A percentile compares a stretch with the other conserved stretches of the same genome.
These are phyloP conservation scores for Piromyces sp. DNA, from an alignment of 192 early-diverging fungal species.

Conservation along the genomic window DNA sequence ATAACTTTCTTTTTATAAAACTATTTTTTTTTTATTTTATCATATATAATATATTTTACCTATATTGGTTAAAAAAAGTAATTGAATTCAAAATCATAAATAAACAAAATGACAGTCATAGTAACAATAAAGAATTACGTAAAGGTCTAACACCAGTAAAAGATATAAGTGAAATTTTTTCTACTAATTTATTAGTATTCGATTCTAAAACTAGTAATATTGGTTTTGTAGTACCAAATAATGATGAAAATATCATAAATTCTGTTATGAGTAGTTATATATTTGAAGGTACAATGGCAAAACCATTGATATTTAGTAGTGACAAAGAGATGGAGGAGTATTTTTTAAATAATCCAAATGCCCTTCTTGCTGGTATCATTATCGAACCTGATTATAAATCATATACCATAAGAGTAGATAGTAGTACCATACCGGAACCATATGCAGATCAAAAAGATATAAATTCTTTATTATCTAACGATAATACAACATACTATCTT, in stretches of 20 bases:
- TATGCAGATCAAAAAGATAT: background rate
- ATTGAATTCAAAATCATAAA: too few relatives aligned
- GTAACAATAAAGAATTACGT: too few relatives aligned
- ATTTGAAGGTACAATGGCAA: background rate
- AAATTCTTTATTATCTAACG: background rate
- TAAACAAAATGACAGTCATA: too few relatives aligned
- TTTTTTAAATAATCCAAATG: background rate
- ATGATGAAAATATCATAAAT: background rate
- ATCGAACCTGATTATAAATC: background rate
- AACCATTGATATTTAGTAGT: background rate
- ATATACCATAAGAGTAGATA: background rate
- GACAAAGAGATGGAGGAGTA: background rate
- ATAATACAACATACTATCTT: background rate
- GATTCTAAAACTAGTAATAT: background rate
- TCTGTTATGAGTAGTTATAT: background rate
- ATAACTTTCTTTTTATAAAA: too few relatives aligned
- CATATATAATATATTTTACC: too few relatives aligned
- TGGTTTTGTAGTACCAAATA: background rate
- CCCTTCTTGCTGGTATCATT: too few relatives aligned
- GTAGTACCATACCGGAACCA: background rate
- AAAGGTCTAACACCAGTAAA: too few relatives aligned
- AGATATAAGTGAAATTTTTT: too few relatives aligned
- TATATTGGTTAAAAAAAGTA: too few relatives aligned
- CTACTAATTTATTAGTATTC: too few relatives aligned
- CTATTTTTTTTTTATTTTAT: too few relatives aligned